phyloP scores from a whole-genome alignment of 2,329 filamentous ascomycete species.

The Penicillium sp. region DNA sequence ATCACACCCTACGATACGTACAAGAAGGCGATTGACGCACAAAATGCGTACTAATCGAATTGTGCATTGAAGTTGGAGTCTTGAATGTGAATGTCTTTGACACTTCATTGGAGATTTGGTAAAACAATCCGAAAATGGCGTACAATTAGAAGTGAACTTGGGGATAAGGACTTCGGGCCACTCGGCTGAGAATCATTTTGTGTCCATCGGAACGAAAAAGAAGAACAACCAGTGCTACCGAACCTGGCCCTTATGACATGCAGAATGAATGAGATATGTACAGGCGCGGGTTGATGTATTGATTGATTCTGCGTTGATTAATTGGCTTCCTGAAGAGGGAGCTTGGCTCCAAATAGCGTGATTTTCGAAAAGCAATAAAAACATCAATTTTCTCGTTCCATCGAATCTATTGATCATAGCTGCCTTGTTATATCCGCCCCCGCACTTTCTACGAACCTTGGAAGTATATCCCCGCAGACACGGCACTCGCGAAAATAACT shows the following conservation, averaged over 20 bases:
- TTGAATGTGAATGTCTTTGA: not conserved
- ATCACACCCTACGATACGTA: slow-evolving; percentile 85
- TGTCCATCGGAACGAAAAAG: not conserved
- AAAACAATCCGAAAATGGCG: not conserved
- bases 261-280: not conserved
- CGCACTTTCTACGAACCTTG: slow-evolving; percentile 8
- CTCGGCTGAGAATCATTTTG: not conserved
- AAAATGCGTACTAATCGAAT: slow-evolving; percentile 22
- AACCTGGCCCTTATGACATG: not conserved
- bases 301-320: not conserved
- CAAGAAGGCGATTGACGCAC: slow-evolving; percentile 59
- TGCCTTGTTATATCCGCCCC: not conserved
- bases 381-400: not conserved
- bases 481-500: slow-evolving; percentile 21
- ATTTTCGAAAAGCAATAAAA: not conserved
- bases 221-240: not conserved
- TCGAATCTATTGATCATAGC: not conserved
- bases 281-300: not conserved
- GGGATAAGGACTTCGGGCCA: not conserved
- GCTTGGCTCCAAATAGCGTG: not conserved
- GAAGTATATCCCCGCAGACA: not conserved
- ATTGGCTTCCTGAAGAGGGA: not conserved
- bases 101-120: not conserved
- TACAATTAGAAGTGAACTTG: not conserved
- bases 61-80: not conserved